Evolutionary conservation across 2,329 filamentous ascomycete species (phyloP), one percentile per base, ranked within the genome.

Genomic region (Fusarium pininemorale): DNA sequence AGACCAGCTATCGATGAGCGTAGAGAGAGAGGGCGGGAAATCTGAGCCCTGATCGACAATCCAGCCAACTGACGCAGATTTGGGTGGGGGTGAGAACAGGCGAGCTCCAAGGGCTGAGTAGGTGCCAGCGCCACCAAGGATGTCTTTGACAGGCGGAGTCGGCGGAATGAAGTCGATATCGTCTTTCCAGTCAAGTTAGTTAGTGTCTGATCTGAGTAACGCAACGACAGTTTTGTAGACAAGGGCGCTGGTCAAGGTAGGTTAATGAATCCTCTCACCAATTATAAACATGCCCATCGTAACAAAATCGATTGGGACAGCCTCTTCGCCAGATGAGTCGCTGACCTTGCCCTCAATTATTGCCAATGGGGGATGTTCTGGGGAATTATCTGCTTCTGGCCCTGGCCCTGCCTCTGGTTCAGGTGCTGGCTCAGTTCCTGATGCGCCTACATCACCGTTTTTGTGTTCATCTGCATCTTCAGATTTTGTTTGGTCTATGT

Each of bases 51-150:
- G 90, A 82, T 99, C 96, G 48, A 98, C 90, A 71, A 98, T 92
- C 95, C 95, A 98, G 72, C 94, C 94, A 11, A 98, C 90, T 6
- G 89, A 87, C 42, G 85, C 86, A 28, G 94, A 93, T 51, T 86
- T 79, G 7, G 90, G 87, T 38, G 87, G 84, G 6, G 94, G 93
- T 9, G 94, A 96, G 81, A 98, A 93, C 55, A 99, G 87, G 38
- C 96, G 93, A 24, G 96, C 96, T 26, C 96, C 96, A 12, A 98
- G 86, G 13, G 95, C 94, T 14, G 93, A 92, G 81, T 94, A 98
- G 6, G 95, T 90, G 32, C 95, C 96, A 35, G 93, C 96, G 30
- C 96, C 96, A 59, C 96, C 96, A n/a, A 96, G 87, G 26, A 98
- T 89, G 79, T 96, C 88, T 77, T 89, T 90, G 44, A 93, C 92